Evolutionary conservation across 345 rosid genomes (phyloP).

Genomic region (Euphorbia tirucalli): DNA sequence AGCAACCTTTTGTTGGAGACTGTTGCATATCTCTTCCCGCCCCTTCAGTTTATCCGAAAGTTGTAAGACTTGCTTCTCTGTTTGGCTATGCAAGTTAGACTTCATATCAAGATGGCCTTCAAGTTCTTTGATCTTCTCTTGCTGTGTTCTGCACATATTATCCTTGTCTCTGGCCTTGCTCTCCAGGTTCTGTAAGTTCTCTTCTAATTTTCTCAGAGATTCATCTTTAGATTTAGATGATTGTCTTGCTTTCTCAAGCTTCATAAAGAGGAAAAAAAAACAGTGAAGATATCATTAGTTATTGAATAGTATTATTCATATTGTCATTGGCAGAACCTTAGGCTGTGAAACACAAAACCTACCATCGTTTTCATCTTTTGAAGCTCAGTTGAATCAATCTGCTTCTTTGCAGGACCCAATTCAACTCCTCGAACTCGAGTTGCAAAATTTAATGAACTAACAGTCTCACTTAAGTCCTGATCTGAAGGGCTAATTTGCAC

Average conservation of each 20-base stretch:
- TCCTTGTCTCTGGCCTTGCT: slow-evolving; percentile 68
- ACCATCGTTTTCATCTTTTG: slow-evolving; percentile 83
- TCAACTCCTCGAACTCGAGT: slow-evolving; percentile 90
- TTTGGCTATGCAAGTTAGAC: slow-evolving; percentile 43
- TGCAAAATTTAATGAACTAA: slow-evolving; percentile 87
- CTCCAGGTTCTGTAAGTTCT: slow-evolving; percentile 66
- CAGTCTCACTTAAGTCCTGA: slow-evolving; percentile 73
- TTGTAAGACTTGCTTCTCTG: slow-evolving; percentile 58
- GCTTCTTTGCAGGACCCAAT: slow-evolving; percentile 78
- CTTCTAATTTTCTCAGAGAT: slow-evolving; percentile 70
- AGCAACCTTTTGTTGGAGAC: slow-evolving; percentile 71
- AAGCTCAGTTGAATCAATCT: slow-evolving; percentile 70
- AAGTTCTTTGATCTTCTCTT: slow-evolving; percentile 82
- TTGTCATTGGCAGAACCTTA: not conserved
- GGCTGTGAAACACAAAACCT: slow-evolving; percentile 19
- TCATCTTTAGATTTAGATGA: slow-evolving; percentile 81
- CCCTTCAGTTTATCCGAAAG: slow-evolving; percentile 64
- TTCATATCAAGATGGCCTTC: slow-evolving; percentile 65
- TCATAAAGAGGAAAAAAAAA: slow-evolving; percentile 14
- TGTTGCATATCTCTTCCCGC: slow-evolving; percentile 62
- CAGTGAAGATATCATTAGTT: slow-evolving; percentile 10
- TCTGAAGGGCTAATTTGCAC: slow-evolving; percentile 97
- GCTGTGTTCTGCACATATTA: slow-evolving; percentile 50
- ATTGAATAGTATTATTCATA: not conserved
- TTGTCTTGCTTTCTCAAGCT: slow-evolving; percentile 86